Conservation (phyloP, 192 early-diverging fungal genomes). For the Coemansia sp. region DNA sequence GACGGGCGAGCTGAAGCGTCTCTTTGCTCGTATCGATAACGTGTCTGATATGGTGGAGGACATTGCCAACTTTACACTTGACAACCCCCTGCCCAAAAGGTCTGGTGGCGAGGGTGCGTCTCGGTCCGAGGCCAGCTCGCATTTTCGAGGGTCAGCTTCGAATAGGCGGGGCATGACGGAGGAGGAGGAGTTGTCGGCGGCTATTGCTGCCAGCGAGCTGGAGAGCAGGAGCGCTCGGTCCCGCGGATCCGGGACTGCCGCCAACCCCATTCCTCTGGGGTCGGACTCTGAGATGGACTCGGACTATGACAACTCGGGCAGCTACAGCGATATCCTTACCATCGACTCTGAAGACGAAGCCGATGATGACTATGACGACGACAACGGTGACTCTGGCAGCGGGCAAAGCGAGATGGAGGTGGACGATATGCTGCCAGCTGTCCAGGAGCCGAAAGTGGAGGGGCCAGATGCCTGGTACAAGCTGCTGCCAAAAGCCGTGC, state of each 20-base stretch:
- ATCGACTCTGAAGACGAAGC: conserved; percentile 23
- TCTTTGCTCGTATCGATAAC: conserved; percentile 59
- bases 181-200: conserved; percentile 84
- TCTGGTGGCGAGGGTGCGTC: conserved; percentile 3
- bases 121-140: neutral
- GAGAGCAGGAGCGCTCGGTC: conserved; percentile 13
- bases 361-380: conserved; percentile 24
- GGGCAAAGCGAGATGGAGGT: conserved; percentile 34
- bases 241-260: neutral
- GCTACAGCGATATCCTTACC: conserved; percentile 45
- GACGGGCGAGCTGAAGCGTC: conserved; percentile 81
- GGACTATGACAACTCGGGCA: conserved; percentile 26
- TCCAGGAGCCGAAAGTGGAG: conserved; percentile 8
- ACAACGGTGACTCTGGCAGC: conserved; percentile 16
- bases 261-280: conserved; percentile 5
- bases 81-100: conserved; percentile 25
- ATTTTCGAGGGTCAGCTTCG: neutral
- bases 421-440: conserved; percentile 18
- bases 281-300: conserved; percentile 31
- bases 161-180: conserved; percentile 68
- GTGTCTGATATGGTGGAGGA: conserved; percentile 72
- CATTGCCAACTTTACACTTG: conserved; percentile 58
- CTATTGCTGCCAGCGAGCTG: conserved; percentile 70
- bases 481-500: conserved; percentile 19
- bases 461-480: conserved; percentile 37